Evolutionary conservation across 106 monocot genomes (phyloP).

Genomic region (Alisma plantagoaquatica): DNA sequence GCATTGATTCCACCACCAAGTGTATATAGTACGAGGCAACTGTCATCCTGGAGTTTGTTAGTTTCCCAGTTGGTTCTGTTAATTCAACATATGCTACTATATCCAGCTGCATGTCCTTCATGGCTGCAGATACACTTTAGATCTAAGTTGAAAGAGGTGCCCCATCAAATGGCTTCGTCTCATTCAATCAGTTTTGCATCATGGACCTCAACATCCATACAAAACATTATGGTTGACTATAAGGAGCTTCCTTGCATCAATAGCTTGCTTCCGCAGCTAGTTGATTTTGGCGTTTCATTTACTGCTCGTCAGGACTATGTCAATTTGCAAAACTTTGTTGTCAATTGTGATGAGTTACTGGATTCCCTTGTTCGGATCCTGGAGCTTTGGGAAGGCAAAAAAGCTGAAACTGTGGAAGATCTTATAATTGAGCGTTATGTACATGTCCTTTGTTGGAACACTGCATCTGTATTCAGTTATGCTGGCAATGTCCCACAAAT

Average conservation of each 20-base stretch:
- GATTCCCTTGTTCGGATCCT: slow-evolving; percentile 45
- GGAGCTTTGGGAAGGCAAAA: slow-evolving; percentile 61
- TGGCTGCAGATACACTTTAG: slow-evolving; percentile 75
- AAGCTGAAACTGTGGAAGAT: slow-evolving; percentile 52
- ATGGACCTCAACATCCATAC: slow-evolving; percentile 30
- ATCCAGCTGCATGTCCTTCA: slow-evolving; percentile 55
- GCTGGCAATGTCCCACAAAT: neutral
- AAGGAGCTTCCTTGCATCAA: slow-evolving; percentile 24
- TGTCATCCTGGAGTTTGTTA: slow-evolving; percentile 62
- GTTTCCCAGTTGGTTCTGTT: slow-evolving; percentile 73
- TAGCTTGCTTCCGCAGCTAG: slow-evolving; percentile 52
- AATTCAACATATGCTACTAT: slow-evolving; percentile 63
- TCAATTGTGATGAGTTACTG: slow-evolving; percentile 34
- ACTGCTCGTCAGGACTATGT: slow-evolving; percentile 17
- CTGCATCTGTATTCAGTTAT: slow-evolving; percentile 26
- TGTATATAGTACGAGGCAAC: slow-evolving; percentile 39
- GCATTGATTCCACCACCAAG: slow-evolving; percentile 26
- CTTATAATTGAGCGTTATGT: slow-evolving; percentile 84
- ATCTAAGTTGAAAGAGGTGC: slow-evolving; percentile 49
- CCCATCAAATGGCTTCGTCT: slow-evolving; percentile 15
- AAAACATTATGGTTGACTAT: slow-evolving; percentile 28
- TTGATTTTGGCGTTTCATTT: slow-evolving; percentile 51
- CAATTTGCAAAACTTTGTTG: slow-evolving; percentile 28
- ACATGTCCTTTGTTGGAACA: slow-evolving; percentile 73
- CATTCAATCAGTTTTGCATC: slow-evolving; percentile 35